phyloP scores from a whole-genome alignment of 1,284 basidiomycete genomes.

The Cryptococcus deneoformans region DNA sequence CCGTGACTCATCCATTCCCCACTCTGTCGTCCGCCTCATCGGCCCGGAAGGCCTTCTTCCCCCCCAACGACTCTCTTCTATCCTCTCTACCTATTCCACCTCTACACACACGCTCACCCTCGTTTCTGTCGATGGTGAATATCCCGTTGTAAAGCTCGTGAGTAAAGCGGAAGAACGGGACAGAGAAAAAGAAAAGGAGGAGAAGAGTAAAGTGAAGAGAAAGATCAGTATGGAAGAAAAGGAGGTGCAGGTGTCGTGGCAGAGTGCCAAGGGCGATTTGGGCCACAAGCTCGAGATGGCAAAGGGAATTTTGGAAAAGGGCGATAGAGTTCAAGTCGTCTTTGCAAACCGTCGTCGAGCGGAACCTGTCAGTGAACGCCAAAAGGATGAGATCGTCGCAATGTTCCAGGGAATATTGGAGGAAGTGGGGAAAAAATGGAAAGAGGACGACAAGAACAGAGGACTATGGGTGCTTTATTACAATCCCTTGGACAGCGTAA shows the following conservation, averaged over 20 bases:
- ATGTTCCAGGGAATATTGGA: slow-evolving; percentile 69
- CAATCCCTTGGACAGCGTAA: slow-evolving; percentile 76
- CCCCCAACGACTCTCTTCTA: slow-evolving; percentile 13
- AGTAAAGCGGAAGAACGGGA: slow-evolving; percentile 23
- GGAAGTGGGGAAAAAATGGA: slow-evolving; percentile 80
- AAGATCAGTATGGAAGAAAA: slow-evolving; percentile 38
- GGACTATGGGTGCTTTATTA: slow-evolving; percentile 67
- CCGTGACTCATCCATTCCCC: slow-evolving; percentile 28
- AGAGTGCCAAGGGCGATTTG: slow-evolving; percentile 37
- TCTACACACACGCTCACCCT: slow-evolving; percentile 25
- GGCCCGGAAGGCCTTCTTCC: slow-evolving; percentile 19
- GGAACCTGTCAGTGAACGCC: slow-evolving; percentile 9
- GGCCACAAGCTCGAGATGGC: slow-evolving; percentile 37
- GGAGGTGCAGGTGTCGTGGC: slow-evolving; percentile 46
- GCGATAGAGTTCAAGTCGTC: slow-evolving; percentile 42
- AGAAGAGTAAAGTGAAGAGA: slow-evolving; percentile 20
- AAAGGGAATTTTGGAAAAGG: slow-evolving; percentile 30
- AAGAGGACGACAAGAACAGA: slow-evolving; percentile 71
- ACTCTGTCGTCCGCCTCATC: slow-evolving; percentile 37
- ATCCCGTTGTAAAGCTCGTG: slow-evolving; percentile 40
- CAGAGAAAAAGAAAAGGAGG: slow-evolving; percentile 22
- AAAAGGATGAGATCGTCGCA: slow-evolving; percentile 53
- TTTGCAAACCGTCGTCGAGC: slow-evolving; percentile 34
- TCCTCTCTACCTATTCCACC: slow-evolving; percentile 22
- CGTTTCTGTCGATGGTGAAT: slow-evolving; percentile 9